These are phyloP conservation scores for Kitagawia praeruptora DNA, from an alignment of 129 eudicot species.

Conservation along the genomic window DNA sequence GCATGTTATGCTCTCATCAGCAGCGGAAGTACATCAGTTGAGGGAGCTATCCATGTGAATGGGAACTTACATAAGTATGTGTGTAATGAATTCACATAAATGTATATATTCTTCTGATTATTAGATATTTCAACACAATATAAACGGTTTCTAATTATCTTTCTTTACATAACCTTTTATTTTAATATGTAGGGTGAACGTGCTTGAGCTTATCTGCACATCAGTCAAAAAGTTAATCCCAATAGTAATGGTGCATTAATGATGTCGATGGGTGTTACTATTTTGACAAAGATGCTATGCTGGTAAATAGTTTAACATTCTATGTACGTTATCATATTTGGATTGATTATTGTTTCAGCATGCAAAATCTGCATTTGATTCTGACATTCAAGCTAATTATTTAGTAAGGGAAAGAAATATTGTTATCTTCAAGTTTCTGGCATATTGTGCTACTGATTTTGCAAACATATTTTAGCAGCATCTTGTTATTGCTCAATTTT, in stretches of 20 bases:
- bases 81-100: constrained; percentile 8
- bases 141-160: background rate
- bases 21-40: constrained; percentile 29
- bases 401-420: background rate
- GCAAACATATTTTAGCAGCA: background rate
- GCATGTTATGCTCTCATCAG: constrained; percentile 62
- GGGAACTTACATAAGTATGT: constrained; percentile 28
- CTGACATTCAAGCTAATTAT: background rate
- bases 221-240: background rate
- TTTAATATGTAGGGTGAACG: constrained; percentile 46
- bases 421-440: background rate
- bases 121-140: background rate
- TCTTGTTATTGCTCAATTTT: too few relatives aligned
- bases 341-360: background rate
- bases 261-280: constrained; percentile 9
- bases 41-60: constrained; percentile 18
- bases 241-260: background rate
- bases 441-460: background rate
- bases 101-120: background rate
- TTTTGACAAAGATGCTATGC: constrained; percentile 2
- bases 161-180: background rate
- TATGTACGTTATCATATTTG: background rate
- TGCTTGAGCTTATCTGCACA: constrained; percentile 12
- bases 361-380: background rate
- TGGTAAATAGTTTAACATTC: background rate